Evolutionary conservation across 2,329 filamentous ascomycete genomes (phyloP), one percentile per base, ranked within the genome.

Genomic region (Bipolaris sorokiniana): DNA sequence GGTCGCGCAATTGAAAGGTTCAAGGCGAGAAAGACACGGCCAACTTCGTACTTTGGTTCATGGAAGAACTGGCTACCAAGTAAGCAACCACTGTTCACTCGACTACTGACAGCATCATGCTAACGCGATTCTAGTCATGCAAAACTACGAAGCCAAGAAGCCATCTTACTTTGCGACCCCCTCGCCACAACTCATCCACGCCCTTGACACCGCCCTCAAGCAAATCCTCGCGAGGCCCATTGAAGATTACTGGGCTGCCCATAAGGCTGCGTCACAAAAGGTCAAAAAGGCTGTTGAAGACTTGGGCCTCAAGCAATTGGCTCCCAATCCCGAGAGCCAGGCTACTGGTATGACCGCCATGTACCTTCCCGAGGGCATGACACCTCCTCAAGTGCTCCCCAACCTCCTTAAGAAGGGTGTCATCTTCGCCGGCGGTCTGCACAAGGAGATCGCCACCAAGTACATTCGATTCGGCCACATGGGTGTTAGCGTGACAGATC

Each of bases 281-380:
- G 87, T 98, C 76, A 98, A 99, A 86, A 87, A 91, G 74, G 87
- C 90, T 16, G 83, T 97, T 49, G 80, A 86, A 5, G 89, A 90
- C 49, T 82, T 98, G 34, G 95, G 95, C 3, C 83, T 99, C 58
- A 90, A 92, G 80, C 90, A 97, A 75, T 84, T 99, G 36, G 93
- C 95, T 20, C 78, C 85, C 34, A 90, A 94, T 76, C 89, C 90
- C 0, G 92, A 94, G 70, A 90, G 96, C 78, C 94, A 98, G 80
- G 92, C 95, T 40, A 94, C 96, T 77, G 92, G 91, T 70, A 99
- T 99, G 95, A 99, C 95, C 3, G 94, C 95, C 56, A 95, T 99
- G 66, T 97, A 95, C 78, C 84, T 99, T 53, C 95, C 95, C 1
- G 91, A 98, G 60, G 88, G 84, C 38, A 81, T 98, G 51, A 88